Evolutionary conservation across 2,329 filamentous ascomycete genomes (phyloP), one percentile per base, ranked within the genome.

Genomic region (Bipolaris gigantea): DNA sequence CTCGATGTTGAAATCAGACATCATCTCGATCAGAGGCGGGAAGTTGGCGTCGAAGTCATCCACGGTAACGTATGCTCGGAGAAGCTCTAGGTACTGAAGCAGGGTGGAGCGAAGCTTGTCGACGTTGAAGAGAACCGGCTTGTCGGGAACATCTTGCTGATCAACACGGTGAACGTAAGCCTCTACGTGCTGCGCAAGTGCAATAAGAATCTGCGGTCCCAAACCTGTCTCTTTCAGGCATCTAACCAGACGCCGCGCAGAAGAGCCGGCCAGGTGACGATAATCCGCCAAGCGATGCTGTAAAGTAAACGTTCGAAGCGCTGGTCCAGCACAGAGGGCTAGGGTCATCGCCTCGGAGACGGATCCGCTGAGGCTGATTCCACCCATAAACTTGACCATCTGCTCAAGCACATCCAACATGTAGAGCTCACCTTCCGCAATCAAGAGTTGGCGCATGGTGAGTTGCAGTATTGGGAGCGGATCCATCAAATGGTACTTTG

Each of bases 391-490:
- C 33, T 86, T 86, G 47, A 97, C 89, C 56, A 99, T 83, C 68
- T 97, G 91, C 69, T 94, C 89, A 38, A 99, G 79, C 56, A 99
- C 90, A 59, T 96, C 90, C 32, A 99, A 81, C 72, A 97, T 92
- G 9, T 90, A 95, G 0, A 92, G 89, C 63, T 96, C 95, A 59
- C 92, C 92, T 89, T 45, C 83, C 5, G 63, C 55, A n/a, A 57
- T 83, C 45, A 86, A 83, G 5, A 99, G 83, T 71, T 97, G 92
- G 56, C 90, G 83, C 42, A 90, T 88, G 60, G 97, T 89, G 71
- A 97, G 97, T 73, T 92, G 89, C 46, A 99, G 80, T 16, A 99
- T 84, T 0, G 94, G 93, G 0, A 86, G 86, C 1, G 91, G 86
- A 63, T 94, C 89, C 80, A 97, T 88, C 61, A 89, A 84, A 16